Base-by-base conservation (phyloP, 352 stramenopile genomes). In the Phytopythium cucurbitacearum region DNA sequence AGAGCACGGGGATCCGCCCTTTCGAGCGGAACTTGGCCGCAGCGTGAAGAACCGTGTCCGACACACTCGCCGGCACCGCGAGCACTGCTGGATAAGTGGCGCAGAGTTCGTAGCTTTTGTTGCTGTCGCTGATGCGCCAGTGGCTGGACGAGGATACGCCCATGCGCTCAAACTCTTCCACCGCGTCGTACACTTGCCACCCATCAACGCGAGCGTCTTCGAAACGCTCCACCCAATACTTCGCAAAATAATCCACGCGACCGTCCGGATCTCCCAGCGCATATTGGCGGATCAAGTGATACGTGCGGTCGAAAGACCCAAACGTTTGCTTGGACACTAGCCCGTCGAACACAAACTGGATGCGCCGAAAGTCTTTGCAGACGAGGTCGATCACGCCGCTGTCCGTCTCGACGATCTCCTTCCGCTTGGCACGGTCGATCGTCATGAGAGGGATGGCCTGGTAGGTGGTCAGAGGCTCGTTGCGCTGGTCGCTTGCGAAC, bases 11-110 rank as follows among this genome's bases (percentile, higher is more conserved):
- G 42, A 96, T 90, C 0, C 87, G 83, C 3, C 67, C 60, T 62
- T 94, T 93, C 3, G 85, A 94, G 2, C 86, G 86, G 60, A 93
- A 96, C 46, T 86, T 89, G n/a, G 87, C 81, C 5, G 80, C 82
- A 8, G 78, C 69, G 0, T 52, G 21, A 8, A 95, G 62, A 34
- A 88, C 76, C 2, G 76, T 67, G 54, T 96, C 76, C 0, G 76
- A 84, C 0, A 87, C 71, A 7, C 62, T 79, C 5, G 68, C 58
- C 0, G 87, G 87, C 28, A 95, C 82, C 0, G 68, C 83, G 21
- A 94, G 64, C n/a, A 89, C 55, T 2, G 79, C 73, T 11, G 87
- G 87, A 52, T 96, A 96, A 3, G 83, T 95, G 13, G 65, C 48
- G 35, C 84, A 94, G 11, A 96, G 16, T 5, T 63, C 65, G 49